A percentile compares a stretch with the other conserved stretches of the same genome.
These are phyloP conservation scores for Tephrocybe sp. DNA, from an alignment of 768 basidiomycete species.

Conservation along the genomic window DNA sequence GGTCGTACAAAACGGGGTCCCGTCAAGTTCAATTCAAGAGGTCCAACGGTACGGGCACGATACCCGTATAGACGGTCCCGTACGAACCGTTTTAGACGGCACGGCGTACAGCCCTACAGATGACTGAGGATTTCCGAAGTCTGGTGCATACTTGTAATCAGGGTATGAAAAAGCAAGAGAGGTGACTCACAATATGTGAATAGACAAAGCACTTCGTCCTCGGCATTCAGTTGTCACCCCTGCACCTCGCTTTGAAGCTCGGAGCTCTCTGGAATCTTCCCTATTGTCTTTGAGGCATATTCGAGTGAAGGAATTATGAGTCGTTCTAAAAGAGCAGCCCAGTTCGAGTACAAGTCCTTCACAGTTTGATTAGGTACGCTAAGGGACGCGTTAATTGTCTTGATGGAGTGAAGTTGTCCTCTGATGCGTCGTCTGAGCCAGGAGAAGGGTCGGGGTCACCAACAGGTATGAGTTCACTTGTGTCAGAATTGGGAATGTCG, in stretches of 20 bases:
- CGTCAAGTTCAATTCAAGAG: no score
- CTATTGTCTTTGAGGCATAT: slow-evolving; percentile 13
- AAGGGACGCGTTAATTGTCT: not conserved
- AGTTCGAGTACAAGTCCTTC: not conserved
- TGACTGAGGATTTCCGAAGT: slow-evolving; percentile 17
- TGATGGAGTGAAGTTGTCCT: not conserved
- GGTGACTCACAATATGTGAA: not conserved
- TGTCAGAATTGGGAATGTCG: no score
- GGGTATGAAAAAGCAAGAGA: not conserved
- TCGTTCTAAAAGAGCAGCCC: not conserved
- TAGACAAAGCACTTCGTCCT: not conserved
- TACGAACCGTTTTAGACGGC: no score
- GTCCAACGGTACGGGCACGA: no score
- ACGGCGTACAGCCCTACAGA: no score
- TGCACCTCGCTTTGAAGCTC: slow-evolving; percentile 49
- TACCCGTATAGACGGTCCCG: no score
- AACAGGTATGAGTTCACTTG: not conserved
- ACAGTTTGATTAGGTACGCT: not conserved
- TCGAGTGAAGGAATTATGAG: not conserved
- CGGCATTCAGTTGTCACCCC: slow-evolving; percentile 29
- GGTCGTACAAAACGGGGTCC: no score
- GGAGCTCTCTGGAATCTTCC: slow-evolving; percentile 62
- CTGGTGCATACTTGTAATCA: slow-evolving; percentile 1
- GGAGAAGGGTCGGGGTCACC: not conserved
- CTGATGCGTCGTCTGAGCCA: not conserved